Base-by-base conservation (phyloP, 2,329 filamentous ascomycete species). In the Tympanopsis confertula region DNA sequence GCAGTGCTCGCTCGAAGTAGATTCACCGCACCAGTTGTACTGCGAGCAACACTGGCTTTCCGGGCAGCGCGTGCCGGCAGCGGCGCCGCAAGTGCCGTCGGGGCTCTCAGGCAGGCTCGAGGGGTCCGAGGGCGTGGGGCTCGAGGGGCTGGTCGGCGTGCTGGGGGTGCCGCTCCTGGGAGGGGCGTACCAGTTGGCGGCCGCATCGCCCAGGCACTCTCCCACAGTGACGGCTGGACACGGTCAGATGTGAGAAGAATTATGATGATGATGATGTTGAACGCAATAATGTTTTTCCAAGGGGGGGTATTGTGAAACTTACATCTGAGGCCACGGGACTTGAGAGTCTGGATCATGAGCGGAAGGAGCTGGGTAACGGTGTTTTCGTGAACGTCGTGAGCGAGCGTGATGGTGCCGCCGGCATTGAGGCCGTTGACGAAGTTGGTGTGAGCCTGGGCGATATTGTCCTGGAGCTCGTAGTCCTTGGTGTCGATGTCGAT, bases 401-500 rank as follows among this genome's bases (percentile, higher is more conserved):
- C 45, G 20, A 63, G 42, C 14, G 51, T 47, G 38, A 57, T 52
- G 12, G 45, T 50, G 4, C 54, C 53, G 1, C 57, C 56, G 1
- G 48, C 45, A 39, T 52, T 45, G 19, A 62, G 38, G 14, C 51
- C 55, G 3, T 41, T 37, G 13, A 42, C 39, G 37, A 53, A 45
- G 17, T 52, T 49, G 17, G 54, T 56, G 13, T 40, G 39, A 40
- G 46, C 46, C 26, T 54, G 57, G 18, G 51, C 40, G 10, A 38
- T 47, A 1, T 50, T 47, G 18, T 50, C 42, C 36, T 60, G 48
- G 41, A 59, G 50, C 40, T 54, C 47, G 36, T 56, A 68, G 45
- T 69, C 66, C 17, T 57, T 51, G 4, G 64, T 68, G 46, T 69
- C 66, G 17, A 67, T 53, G 39, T 67, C 58, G 35, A 61, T 63